Evolutionary conservation across 2,329 filamentous ascomycete genomes (phyloP).

Genomic region (Penicillium rolfsii): DNA sequence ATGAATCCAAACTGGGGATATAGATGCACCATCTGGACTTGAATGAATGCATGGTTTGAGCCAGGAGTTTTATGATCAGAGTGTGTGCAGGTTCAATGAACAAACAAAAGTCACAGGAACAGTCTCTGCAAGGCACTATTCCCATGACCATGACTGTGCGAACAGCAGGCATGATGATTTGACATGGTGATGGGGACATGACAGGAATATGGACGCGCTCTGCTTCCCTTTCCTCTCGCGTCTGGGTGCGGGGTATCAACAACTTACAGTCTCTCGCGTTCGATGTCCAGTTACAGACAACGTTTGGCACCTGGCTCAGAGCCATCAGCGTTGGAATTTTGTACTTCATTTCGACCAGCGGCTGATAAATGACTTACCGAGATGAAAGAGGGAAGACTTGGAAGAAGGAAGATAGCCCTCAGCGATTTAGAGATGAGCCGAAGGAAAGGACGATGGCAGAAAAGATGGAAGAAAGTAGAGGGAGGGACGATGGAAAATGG

Average conservation of each 20-base stretch:
- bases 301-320: slow-evolving; percentile 34
- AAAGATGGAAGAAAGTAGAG: not conserved
- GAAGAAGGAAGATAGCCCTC: not conserved
- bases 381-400: not conserved
- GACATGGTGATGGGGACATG: not conserved
- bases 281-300: slow-evolving; percentile 31
- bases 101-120: not conserved
- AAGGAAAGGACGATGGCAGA: slow-evolving; percentile 2
- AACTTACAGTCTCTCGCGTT: slow-evolving; percentile 39
- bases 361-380: not conserved
- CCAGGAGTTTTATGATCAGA: not conserved
- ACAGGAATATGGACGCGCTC: not conserved
- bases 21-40: not conserved
- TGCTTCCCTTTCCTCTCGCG: not conserved
- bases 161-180: not conserved
- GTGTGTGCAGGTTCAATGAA: not conserved
- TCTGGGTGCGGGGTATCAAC: not conserved
- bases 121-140: not conserved
- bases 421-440: not conserved
- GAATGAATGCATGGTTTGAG: not conserved
- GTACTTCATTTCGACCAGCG: slow-evolving; percentile 40
- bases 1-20: not conserved
- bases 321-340: slow-evolving; percentile 43
- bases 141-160: not conserved
- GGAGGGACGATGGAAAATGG: slow-evolving; percentile 1